Evolutionary conservation across 441 rosid species (phyloP).

Genomic region (Adansonia gregorii): DNA sequence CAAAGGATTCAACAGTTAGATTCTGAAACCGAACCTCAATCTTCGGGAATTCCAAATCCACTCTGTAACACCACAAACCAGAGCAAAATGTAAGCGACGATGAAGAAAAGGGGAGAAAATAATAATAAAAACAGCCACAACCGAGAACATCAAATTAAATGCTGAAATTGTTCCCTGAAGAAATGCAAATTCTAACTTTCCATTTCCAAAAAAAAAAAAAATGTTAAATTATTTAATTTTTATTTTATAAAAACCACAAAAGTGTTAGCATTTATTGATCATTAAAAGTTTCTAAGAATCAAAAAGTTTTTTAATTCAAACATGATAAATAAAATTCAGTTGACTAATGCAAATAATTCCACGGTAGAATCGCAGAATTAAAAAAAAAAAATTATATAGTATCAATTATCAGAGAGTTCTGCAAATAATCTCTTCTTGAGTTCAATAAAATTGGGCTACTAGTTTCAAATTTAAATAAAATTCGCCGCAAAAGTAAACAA

Average conservation of each 20-base stretch:
- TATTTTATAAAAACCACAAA: not conserved
- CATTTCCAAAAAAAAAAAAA: not conserved
- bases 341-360: not conserved
- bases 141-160: not conserved
- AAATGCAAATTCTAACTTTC: slow-evolving; percentile 11
- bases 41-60: slow-evolving; percentile 85
- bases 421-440: not conserved
- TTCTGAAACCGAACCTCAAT: slow-evolving; percentile 89
- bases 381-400: not conserved
- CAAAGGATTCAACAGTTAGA: slow-evolving; percentile 78
- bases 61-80: slow-evolving; percentile 49
- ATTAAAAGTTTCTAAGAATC: not conserved
- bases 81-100: not conserved
- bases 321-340: not conserved
- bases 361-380: not conserved
- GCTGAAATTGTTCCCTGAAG: not conserved
- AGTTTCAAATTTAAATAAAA: slow-evolving; percentile 1
- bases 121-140: not conserved
- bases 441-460: not conserved
- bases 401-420: not conserved
- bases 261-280: not conserved
- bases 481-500: not conserved
- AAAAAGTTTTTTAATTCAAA: not conserved
- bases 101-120: not conserved
- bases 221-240: not conserved